Evolutionary conservation across 2,329 filamentous ascomycete genomes (phyloP), one percentile per base, ranked within the genome.

Genomic region (Lasiodiplodia gonubiensis): DNA sequence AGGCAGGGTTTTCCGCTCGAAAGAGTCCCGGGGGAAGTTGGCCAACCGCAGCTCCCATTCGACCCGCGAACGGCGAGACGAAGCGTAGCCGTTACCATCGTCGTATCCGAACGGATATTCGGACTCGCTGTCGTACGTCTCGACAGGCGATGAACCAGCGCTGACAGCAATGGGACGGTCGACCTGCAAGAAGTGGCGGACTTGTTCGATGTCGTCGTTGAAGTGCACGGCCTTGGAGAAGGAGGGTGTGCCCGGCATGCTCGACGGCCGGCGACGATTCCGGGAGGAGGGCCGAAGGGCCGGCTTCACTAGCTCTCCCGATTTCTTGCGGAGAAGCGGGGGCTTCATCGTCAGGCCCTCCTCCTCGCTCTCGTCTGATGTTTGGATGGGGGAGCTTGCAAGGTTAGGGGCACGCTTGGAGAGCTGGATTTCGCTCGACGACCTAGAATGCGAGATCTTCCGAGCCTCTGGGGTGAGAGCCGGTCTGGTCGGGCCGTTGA

Each of bases 191-290:
- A 99, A 99, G 77, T 98, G 95, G 37, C 95, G 89, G 48, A 98
- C 94, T 73, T 98, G 94, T 80, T 98, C 95, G 48, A 98, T 88
- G 75, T 97, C 92, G 30, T 94, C 92, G 80, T 98, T 95, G 77
- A 99, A 99, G 80, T 99, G 95, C n/a, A 99, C 95, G 14, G 92
- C 93, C 80, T 99, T 99, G 72, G 91, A 91, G 77, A 94, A 98
- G 10, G 94, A 95, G 0, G 95, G 95, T 0, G 95, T 99, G 66
- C 95, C 95, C 10, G 95, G 95, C 92, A 98, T 97, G 82, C 94
- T 98, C 3, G 92, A 97, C 0, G 94, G 94, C 68, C 95, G 88
- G 71, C 92, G 86, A n/a, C 66, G 66, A 35, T 67, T 67, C 71
- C 88, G 87, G n/a, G 91, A 92, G 14, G 92, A 85, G 48, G 90